Conservation (phyloP, 2,329 filamentous ascomycete species). For the Pseudofabraea citricarpa region DNA sequence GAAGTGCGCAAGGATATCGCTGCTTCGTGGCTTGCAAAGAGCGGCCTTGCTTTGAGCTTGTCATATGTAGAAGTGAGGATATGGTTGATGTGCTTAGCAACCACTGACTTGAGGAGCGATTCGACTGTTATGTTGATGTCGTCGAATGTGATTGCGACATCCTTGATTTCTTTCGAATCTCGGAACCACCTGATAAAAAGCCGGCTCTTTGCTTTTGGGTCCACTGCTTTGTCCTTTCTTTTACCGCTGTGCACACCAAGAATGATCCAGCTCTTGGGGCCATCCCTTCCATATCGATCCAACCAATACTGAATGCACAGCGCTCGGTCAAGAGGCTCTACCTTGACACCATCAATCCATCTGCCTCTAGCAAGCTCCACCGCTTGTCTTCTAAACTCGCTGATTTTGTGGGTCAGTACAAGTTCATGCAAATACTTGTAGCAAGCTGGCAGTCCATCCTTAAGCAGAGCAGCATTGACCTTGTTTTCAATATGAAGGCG, state of each 20-base stretch:
- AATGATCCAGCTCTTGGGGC: conserved; percentile 85
- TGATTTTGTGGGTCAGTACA: conserved; percentile 85
- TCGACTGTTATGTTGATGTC: conserved; percentile 67
- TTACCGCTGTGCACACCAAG: conserved; percentile 71
- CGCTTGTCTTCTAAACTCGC: conserved; percentile 75
- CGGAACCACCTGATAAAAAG: conserved; percentile 77
- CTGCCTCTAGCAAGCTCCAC: conserved; percentile 59
- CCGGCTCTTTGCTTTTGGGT: conserved; percentile 44
- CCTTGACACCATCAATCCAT: conserved; percentile 74
- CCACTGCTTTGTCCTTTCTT: conserved; percentile 33
- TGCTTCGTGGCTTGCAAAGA: conserved; percentile 58
- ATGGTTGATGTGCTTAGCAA: conserved; percentile 69
- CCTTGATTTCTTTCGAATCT: conserved; percentile 69
- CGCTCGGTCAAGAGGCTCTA: conserved; percentile 76
- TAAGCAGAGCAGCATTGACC: conserved; percentile 66
- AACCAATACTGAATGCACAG: conserved; percentile 91
- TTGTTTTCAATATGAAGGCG: conserved; percentile 63
- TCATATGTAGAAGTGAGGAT: conserved; percentile 64
- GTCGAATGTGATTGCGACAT: conserved; percentile 64
- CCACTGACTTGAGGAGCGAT: conserved; percentile 64
- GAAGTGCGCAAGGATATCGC: conserved; percentile 54
- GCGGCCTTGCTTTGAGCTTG: conserved; percentile 52
- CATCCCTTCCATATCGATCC: conserved; percentile 47
- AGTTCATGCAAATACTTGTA: conserved; percentile 86
- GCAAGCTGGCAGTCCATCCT: conserved; percentile 70